Conservation (phyloP, 1,284 basidiomycete species). For the Malassezia japonica region DNA sequence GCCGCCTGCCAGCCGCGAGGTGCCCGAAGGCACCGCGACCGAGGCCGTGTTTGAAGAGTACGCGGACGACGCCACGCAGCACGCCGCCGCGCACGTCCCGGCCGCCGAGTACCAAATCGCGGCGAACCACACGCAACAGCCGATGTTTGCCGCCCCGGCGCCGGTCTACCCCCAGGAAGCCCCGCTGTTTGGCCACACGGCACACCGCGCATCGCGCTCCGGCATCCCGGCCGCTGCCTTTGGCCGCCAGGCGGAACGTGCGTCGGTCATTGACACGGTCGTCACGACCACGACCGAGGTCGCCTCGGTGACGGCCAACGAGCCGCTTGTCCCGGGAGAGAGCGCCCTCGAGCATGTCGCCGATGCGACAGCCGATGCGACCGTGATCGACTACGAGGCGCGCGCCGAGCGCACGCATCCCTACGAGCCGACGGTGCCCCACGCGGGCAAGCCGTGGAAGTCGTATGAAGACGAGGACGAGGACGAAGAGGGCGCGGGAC, state of each 20-base stretch:
- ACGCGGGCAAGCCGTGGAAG: not conserved
- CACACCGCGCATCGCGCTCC: not conserved
- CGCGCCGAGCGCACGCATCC: not conserved
- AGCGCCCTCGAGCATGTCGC: not conserved
- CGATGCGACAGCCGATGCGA: conserved; percentile 2
- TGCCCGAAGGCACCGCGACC: not conserved
- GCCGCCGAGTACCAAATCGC: too few species aligned
- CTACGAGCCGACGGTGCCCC: not conserved
- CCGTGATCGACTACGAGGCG: conserved; percentile 12
- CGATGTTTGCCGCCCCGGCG: too few species aligned
- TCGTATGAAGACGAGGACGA: conserved; percentile 3
- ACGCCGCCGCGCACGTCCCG: too few species aligned
- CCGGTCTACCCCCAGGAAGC: not conserved
- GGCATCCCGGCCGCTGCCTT: not conserved
- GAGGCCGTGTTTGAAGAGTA: not conserved
- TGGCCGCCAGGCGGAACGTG: not conserved
- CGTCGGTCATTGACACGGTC: not conserved
- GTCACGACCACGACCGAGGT: not conserved
- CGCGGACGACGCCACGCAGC: not conserved
- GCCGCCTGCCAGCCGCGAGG: not conserved
- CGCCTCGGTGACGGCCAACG: not conserved
- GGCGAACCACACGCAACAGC: too few species aligned
- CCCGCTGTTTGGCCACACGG: not conserved
- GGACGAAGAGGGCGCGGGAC: not conserved
- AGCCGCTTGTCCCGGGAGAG: not conserved